Evolutionary conservation across 306 rosid species (phyloP), one percentile per base, ranked within the genome.

Genomic region (Boehmeria nivea): DNA sequence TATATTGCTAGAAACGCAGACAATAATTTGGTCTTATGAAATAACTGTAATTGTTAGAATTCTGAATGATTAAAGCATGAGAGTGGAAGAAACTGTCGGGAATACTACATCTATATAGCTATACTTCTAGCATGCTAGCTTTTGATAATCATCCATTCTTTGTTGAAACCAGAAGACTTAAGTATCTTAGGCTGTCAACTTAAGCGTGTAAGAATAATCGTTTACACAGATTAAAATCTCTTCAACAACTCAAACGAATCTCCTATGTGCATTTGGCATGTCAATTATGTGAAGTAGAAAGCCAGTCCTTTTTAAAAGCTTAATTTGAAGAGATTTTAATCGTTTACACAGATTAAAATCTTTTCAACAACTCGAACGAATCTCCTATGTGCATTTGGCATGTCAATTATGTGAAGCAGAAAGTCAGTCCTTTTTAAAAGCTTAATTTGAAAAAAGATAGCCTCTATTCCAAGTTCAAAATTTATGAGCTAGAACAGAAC

Each of bases 191-290:
- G 7, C 4, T 12, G 6, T 7, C 17, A 23, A n/a, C n/a, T n/a
- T n/a, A n/a, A n/a, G n/a, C n/a, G n/a, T n/a, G n/a, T n/a, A n/a
- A n/a, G n/a, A n/a, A n/a, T n/a, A 42, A 15, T 42, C 28, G n/a
- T 51, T 15, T 26, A 3, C 14, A 18, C 39, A 51, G 6, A 15
- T 14, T n/a, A n/a, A 15, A 52, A 16, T 7, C 6, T 31, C 27
- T 33, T 53, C 25, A 53, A 11, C 26, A 12, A 53, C 19, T 53
- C 27, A 6, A 17, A 50, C 22, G 24, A 49, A 34, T 51, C 15
- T 17, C 14, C 46, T 25, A 17, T 57, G 33, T 13, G 22, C 25
- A 33, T 70, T 51, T 26, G 61, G 6, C 44, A 39, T 51, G 53
- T 52, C 45, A 56, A 54, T 56, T 16, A 23, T 63, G 36, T 44